Evolutionary conservation across 208 protist genomes (phyloP).

Genomic region (Crithidia thermophila): DNA sequence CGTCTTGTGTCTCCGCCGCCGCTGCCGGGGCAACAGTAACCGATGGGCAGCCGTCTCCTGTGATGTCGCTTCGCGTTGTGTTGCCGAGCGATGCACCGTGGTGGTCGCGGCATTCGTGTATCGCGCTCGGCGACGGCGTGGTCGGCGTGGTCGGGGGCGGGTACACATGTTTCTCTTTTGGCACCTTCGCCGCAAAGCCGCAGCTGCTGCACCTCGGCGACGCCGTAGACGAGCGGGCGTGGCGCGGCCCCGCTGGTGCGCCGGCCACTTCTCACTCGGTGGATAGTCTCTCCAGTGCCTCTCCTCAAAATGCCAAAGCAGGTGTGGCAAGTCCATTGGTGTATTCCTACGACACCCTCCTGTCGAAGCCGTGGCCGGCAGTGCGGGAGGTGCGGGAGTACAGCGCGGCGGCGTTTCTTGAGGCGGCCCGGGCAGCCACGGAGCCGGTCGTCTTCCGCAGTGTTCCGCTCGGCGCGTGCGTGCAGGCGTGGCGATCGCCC

Average conservation of each 20-base stretch:
- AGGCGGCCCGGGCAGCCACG: constrained; percentile 25
- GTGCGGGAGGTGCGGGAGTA: constrained; percentile 49
- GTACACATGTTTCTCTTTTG: constrained; percentile 92
- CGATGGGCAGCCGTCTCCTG: background rate
- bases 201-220: constrained; percentile 51
- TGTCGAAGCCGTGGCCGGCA: constrained; percentile 33
- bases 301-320: no score
- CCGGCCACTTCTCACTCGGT: background rate
- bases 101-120: constrained; percentile 70
- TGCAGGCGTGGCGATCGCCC: constrained; percentile 51
- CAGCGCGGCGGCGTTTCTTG: constrained; percentile 43
- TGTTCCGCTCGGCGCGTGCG: constrained; percentile 63
- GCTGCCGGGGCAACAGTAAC: background rate
- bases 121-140: constrained; percentile 53
- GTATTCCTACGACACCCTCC: constrained; percentile 21
- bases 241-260: background rate
- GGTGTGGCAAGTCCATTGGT: no score
- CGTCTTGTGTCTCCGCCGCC: background rate
- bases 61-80: constrained; percentile 6
- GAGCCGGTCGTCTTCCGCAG: constrained; percentile 73
- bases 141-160: constrained; percentile 79
- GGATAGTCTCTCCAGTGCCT: no score
- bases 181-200: constrained; percentile 74
- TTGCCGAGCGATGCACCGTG: constrained; percentile 47
- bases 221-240: constrained; percentile 16